A percentile compares a stretch with the other conserved stretches of the same genome.
These are phyloP conservation scores for Fistulifera pelliculosa DNA, from an alignment of 108 stramenopile genomes.

Conservation along the genomic window DNA sequence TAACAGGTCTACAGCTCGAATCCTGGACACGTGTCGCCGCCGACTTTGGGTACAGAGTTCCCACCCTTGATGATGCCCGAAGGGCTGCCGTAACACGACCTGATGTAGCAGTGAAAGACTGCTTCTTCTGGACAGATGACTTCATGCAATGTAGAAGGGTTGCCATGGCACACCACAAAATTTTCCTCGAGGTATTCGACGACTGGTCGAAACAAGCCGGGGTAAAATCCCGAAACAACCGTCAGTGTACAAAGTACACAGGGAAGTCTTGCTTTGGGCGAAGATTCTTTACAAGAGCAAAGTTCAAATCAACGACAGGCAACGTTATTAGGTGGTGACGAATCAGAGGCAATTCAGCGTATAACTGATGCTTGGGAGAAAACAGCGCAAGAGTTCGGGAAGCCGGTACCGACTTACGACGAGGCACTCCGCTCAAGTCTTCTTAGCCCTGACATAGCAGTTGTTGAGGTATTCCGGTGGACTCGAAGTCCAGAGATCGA, in stretches of 20 bases:
- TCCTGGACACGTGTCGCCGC: slow-evolving; percentile 68
- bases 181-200: slow-evolving; percentile 43
- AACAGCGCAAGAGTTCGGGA: slow-evolving; percentile 33
- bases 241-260: slow-evolving; percentile 3
- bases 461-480: slow-evolving; percentile 51
- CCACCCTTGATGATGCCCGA: slow-evolving; percentile 34
- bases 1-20: slow-evolving; percentile 49
- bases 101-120: slow-evolving; percentile 44
- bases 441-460: slow-evolving; percentile 34
- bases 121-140: slow-evolving; percentile 64
- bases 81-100: slow-evolving; percentile 48
- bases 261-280: slow-evolving; percentile 17
- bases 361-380: slow-evolving; percentile 34
- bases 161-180: slow-evolving; percentile 17
- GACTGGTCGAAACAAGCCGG: slow-evolving; percentile 35
- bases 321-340: not conserved
- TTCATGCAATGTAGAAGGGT: slow-evolving; percentile 15
- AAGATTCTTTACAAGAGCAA: slow-evolving; percentile 8
- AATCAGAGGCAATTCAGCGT: not conserved
- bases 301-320: not conserved
- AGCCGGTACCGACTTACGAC: slow-evolving; percentile 29
- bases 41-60: slow-evolving; percentile 29
- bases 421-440: slow-evolving; percentile 32
- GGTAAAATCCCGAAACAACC: slow-evolving; percentile 8
- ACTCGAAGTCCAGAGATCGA: slow-evolving; percentile 33